Percentiles rank a stretch among this genome's conserved stretches.
Evolutionary conservation across 305 asterid species (phyloP).

Genomic region (Solanum hybrid): DNA sequence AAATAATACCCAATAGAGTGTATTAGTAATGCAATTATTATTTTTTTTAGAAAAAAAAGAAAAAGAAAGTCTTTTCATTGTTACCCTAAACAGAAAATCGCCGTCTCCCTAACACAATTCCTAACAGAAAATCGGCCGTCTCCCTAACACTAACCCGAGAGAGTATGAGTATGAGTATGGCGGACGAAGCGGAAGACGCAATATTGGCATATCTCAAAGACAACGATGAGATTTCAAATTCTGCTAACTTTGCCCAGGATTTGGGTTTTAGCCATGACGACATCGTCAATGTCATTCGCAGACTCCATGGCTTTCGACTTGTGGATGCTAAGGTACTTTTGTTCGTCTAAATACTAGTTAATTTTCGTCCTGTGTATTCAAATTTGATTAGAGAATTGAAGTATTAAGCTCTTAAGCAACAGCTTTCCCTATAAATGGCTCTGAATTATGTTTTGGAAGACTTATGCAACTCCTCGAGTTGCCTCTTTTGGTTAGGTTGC

Average conservation of each 20-base stretch:
- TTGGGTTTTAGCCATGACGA: conserved; percentile 75
- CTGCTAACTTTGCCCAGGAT: conserved; percentile 62
- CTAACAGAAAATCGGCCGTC: too few relatives aligned
- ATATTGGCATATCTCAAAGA: conserved; percentile 51
- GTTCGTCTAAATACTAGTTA: too few relatives aligned
- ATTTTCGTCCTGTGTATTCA: background rate
- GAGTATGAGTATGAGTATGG: conserved; percentile 22
- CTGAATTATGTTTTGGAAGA: background rate
- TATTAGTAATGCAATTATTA: too few relatives aligned
- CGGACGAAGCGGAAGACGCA: conserved; percentile 51
- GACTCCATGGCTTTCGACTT: conserved; percentile 66
- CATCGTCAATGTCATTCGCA: conserved; percentile 66
- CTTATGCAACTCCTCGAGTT: too few relatives aligned
- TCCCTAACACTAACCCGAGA: too few relatives aligned
- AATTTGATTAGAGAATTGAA: background rate
- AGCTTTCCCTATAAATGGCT: too few relatives aligned
- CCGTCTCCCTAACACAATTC: too few relatives aligned
- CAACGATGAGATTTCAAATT: conserved; percentile 58
- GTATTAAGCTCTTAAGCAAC: too few relatives aligned
- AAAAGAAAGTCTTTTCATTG: too few relatives aligned
- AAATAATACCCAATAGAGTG: too few relatives aligned
- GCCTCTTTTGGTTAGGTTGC: too few relatives aligned
- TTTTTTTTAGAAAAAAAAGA: too few relatives aligned
- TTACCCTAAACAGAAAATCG: background rate
- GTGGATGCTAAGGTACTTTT: conserved; percentile 51